A percentile compares a stretch with the other conserved stretches of the same genome.
Conservation (phyloP, 495 filamentous ascomycete genomes). For the Cercophora samala region DNA sequence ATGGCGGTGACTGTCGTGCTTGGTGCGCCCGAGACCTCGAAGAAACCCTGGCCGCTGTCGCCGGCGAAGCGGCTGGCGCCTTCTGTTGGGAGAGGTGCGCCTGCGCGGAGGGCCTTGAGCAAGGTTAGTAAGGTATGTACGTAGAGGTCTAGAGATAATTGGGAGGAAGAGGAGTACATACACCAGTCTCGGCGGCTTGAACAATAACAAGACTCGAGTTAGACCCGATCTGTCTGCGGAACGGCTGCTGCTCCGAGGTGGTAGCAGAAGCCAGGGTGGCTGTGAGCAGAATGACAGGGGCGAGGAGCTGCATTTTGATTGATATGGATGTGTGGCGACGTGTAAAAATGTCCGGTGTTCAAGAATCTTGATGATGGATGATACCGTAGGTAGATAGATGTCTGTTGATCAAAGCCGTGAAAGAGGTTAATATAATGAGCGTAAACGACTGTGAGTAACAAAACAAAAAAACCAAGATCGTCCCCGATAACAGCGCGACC, state of each 20-base stretch:
- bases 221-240: neutral
- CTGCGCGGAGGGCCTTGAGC: neutral
- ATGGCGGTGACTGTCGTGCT: neutral
- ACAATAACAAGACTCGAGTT: neutral
- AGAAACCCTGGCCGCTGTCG: neutral
- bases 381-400: too few species aligned
- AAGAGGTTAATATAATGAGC: neutral
- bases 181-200: neutral
- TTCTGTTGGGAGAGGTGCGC: neutral
- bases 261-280: neutral
- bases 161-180: neutral
- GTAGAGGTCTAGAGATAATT: too few species aligned
- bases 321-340: neutral
- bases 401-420: neutral
- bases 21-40: neutral
- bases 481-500: neutral
- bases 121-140: too few species aligned
- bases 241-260: neutral
- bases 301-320: neutral
- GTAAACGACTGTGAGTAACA: neutral
- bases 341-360: neutral
- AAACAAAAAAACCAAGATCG: neutral
- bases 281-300: neutral
- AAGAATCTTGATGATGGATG: too few species aligned
- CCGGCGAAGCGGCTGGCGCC: neutral